phyloP scores from a whole-genome alignment of 2,329 filamentous ascomycete species.

The Nothopassalora personata region DNA sequence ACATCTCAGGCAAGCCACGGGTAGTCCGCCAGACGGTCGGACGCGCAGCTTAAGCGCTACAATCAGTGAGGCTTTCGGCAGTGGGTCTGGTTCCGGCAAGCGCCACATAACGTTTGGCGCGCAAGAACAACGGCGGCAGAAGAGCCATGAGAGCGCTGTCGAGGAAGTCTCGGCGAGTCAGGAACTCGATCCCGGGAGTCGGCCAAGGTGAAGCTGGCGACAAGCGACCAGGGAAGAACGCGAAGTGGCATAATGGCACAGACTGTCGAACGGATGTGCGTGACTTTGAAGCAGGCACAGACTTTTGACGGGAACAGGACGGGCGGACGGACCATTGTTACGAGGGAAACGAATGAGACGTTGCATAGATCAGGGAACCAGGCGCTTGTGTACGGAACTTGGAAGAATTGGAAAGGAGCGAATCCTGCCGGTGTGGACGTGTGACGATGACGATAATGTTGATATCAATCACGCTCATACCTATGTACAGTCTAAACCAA shows the following conservation, averaged over 20 bases:
- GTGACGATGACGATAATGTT: not conserved
- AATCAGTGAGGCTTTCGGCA: conserved; percentile 24
- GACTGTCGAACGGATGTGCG: no score
- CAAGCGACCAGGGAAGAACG: no score
- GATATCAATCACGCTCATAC: not conserved
- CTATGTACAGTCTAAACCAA: not conserved
- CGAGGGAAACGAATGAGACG: not conserved
- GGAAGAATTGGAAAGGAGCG: not conserved
- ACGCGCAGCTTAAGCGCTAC: conserved; percentile 25
- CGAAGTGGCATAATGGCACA: no score
- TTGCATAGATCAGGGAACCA: not conserved
- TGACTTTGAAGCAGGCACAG: no score
- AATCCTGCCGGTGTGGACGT: not conserved
- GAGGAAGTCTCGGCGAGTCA: not conserved
- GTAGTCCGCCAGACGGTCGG: conserved; percentile 12
- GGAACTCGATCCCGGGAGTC: not conserved
- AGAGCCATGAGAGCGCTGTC: not conserved
- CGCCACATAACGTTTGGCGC: conserved; percentile 9
- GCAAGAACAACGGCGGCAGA: not conserved
- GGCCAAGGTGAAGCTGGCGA: not conserved
- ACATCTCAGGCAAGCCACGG: conserved; percentile 13
- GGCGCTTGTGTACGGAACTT: not conserved
- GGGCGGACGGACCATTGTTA: not conserved
- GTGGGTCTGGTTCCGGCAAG: conserved; percentile 4
- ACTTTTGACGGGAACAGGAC: no score